Evolutionary conservation across 345 rosid genomes (phyloP).

Genomic region (Lepidium africanum): DNA sequence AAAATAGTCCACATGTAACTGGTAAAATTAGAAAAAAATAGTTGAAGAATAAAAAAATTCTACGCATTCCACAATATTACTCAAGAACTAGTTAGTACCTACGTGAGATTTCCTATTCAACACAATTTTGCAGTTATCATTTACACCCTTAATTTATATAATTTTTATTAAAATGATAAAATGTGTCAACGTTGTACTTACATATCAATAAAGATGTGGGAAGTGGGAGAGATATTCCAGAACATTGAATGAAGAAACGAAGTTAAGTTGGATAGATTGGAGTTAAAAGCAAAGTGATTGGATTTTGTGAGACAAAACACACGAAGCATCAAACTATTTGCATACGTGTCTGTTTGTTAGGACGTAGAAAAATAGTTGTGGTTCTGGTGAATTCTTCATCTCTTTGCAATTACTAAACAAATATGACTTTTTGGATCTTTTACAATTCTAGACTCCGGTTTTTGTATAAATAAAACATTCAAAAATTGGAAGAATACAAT

Average conservation of each 20-base stretch:
- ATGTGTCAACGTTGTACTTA: neutral
- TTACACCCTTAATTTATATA: no score
- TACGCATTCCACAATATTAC: no score
- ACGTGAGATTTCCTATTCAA: no score
- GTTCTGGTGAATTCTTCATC: no score
- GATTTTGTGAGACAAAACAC: slow-evolving; percentile 7
- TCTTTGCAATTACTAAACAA: neutral
- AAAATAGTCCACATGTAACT: no score
- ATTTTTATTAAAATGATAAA: neutral
- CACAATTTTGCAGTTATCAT: no score
- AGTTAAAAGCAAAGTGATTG: neutral
- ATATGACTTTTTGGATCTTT: neutral
- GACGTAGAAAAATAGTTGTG: neutral
- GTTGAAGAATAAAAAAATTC: no score
- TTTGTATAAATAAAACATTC: neutral
- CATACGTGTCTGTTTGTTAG: neutral
- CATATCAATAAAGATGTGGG: neutral
- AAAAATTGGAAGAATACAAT: no score
- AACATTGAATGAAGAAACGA: neutral
- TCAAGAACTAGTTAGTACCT: no score
- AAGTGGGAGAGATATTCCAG: neutral
- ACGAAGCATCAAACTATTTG: slow-evolving; percentile 1
- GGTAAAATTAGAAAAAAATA: no score
- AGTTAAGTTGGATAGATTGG: neutral
- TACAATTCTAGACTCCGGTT: neutral